These are phyloP conservation scores for Lachancea meyersii DNA, from an alignment of 805 yeast species.

Conservation along the genomic window DNA sequence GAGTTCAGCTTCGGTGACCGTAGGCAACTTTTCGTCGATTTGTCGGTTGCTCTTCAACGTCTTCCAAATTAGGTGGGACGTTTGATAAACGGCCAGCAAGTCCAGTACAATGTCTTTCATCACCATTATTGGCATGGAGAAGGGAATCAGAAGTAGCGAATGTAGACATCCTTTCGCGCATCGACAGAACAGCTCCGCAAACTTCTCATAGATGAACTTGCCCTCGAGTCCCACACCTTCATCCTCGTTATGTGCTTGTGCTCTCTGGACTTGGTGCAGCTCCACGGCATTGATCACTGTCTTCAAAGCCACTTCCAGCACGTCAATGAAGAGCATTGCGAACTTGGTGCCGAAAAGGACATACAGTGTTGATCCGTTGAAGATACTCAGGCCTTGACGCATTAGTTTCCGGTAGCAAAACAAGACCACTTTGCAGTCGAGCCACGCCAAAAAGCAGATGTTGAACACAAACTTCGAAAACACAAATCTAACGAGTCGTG, in stretches of 20 bases:
- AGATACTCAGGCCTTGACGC: conserved; percentile 32
- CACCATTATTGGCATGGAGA: conserved; percentile 40
- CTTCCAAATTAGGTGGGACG: conserved; percentile 35
- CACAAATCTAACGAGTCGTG: conserved; percentile 29
- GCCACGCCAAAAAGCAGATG: conserved; percentile 37
- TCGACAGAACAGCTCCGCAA: conserved; percentile 49
- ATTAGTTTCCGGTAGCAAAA: conserved; percentile 40
- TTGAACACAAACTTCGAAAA: conserved; percentile 41
- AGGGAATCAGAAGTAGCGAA: conserved; percentile 42
- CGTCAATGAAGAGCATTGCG: conserved; percentile 53
- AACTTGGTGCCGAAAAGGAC: conserved; percentile 73
- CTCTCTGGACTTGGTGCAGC: conserved; percentile 20
- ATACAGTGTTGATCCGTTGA: conserved; percentile 45
- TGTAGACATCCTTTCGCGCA: conserved; percentile 42
- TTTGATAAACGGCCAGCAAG: conserved; percentile 28
- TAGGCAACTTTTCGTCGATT: conserved; percentile 54
- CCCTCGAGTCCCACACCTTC: conserved; percentile 53
- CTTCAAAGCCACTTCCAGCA: conserved; percentile 30
- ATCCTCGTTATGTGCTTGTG: conserved; percentile 39
- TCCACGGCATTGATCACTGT: conserved; percentile 45
- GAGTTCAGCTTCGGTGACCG: conserved; percentile 61
- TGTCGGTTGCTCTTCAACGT: conserved; percentile 46
- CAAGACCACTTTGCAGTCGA: conserved; percentile 49
- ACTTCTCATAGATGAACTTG: conserved; percentile 52
- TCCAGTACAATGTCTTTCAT: conserved; percentile 45